Evolutionary conservation across 805 yeast species (phyloP), one percentile per base, ranked within the genome.

Genomic region (Komagataella mondaviorum): DNA sequence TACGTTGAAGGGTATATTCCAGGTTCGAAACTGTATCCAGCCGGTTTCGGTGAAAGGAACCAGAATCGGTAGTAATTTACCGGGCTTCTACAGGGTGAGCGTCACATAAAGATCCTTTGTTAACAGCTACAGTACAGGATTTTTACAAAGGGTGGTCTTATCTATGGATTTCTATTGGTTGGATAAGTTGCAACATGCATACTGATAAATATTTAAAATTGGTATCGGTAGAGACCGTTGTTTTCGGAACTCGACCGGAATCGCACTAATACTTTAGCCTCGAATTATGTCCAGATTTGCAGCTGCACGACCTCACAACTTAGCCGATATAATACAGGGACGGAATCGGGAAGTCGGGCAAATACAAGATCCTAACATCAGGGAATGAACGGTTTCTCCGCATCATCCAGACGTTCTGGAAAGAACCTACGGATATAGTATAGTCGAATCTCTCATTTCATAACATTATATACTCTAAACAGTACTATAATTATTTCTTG

Each of bases 401-500:
- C 39, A 30, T 8, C 14, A 12, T 10, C 3, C 14, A 30, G 6
- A 7, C 39, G 39, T 10, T 30, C 39, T 30, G 4, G 39, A 30
- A 10, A 30, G 12, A 30, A 7, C 20, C 20, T 20, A 20, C 3
- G 4, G 20, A 4, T 20, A 20, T 20, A 20, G 20, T 20, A 20
- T 4, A 30, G 14, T 10, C 8, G 14, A 30, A 10, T 30, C 39
- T 30, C 39, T 30, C n/a, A 30, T 5, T 30, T 30, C 39, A 10
- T 30, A 30, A 10, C 2, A 30, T 30, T 30, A 30, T 30, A 30
- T 30, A 30, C 39, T 30, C 39, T 30, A 30, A 10, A 30, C 10
- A 30, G 39, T 5, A 30, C 46, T 44, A 44, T 18, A 44, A 18
- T 51, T 48, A 51, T 48, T 51, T 51, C 51, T 49, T 51, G 49